Evolutionary conservation across 176 grass and related monocot species (phyloP).

Genomic region (Hordeum vulgare): MorexV3_pseudomolecules_assembly NC_058519.1:352799037-352799536

Average conservation of each 20-base stretch:
- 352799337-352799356: background rate
- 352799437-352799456: slow-evolving; percentile 5
- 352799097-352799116: too few relatives aligned
- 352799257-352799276: slow-evolving; percentile 11
- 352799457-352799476: background rate
- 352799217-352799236: background rate
- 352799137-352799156: too few relatives aligned
- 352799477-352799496: slow-evolving; percentile 30
- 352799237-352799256: background rate
- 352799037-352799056: too few relatives aligned
- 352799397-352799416: slow-evolving; percentile 1
- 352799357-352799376: slow-evolving; percentile 32
- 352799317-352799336: background rate
- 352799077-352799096: too few relatives aligned
- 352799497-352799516: background rate
- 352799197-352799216: background rate
- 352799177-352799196: too few relatives aligned
- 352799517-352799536: slow-evolving; percentile 21
- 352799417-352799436: slow-evolving; percentile 18
- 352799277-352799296: background rate
- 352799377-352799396: slow-evolving; percentile 21
- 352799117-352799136: too few relatives aligned
- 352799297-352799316: background rate
- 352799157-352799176: too few relatives aligned
- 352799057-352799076: too few relatives aligned